phyloP scores from a whole-genome alignment of 2,329 filamentous ascomycete genomes.

The Pseudocercospora pini-densiflorae region DNA sequence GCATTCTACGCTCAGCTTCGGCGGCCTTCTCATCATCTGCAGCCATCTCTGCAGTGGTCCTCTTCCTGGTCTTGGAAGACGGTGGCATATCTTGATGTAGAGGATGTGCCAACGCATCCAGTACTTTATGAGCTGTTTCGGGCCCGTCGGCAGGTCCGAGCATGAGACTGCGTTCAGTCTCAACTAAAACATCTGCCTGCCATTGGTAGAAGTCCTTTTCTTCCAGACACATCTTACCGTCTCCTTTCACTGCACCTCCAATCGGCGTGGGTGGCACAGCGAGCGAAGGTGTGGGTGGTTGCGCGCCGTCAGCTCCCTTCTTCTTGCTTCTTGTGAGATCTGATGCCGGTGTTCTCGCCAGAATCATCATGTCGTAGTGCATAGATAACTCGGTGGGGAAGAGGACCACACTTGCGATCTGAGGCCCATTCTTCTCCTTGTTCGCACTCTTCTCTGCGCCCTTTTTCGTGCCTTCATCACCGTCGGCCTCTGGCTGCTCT shows the following conservation, averaged over 20 bases:
- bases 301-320: conserved; percentile 47
- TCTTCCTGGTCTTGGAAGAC: conserved; percentile 85
- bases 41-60: conserved; percentile 91
- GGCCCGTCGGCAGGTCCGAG: conserved; percentile 74
- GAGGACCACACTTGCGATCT: conserved; percentile 77
- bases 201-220: conserved; percentile 72
- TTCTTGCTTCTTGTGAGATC: conserved; percentile 55
- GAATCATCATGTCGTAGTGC: conserved; percentile 75
- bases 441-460: conserved; percentile 50
- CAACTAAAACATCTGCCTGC: conserved; percentile 75
- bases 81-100: conserved; percentile 78
- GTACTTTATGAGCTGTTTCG: conserved; percentile 70
- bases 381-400: conserved; percentile 80
- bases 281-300: conserved; percentile 58
- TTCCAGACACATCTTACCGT: conserved; percentile 73
- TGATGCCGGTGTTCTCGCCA: conserved; percentile 68
- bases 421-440: conserved; percentile 52
- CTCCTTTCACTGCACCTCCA: conserved; percentile 54
- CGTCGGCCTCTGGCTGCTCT: conserved; percentile 48
- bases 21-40: conserved; percentile 92
- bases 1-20: conserved; percentile 89
- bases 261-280: conserved; percentile 42
- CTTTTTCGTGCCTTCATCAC: conserved; percentile 18
- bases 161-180: conserved; percentile 74
- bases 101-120: conserved; percentile 75